Base-by-base conservation (phyloP, 1,284 basidiomycete genomes). In the Sporisorium exsertum region DNA sequence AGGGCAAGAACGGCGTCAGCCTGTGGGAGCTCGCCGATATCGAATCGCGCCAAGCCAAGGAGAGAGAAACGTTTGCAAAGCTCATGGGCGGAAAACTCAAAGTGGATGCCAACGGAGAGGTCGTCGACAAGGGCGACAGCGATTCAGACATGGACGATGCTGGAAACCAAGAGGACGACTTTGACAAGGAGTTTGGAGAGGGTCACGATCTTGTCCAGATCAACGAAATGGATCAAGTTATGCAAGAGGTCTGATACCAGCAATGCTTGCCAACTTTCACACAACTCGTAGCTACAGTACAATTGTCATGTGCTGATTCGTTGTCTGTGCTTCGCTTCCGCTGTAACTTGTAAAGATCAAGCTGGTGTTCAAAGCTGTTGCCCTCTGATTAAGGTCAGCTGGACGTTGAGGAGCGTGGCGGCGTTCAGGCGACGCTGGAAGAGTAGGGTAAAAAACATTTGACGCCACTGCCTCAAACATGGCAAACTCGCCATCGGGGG, bases 11-110 rank as follows among this genome's bases (percentile, higher is more conserved):
- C 8, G 95, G 95, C 0, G 89, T 99, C 53, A 95, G 93, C 45
- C 87, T 98, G 47, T 99, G 97, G 97, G 95, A 94, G 37, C 85
- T 95, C 9, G 91, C 92, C 78, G 93, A 97, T 83, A 89, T 97
- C 37, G 89, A 92, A 80, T 91, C 90, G 82, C 91, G 92, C 27
- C 93, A 95, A 84, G 90, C 89, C 40, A 93, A 92, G 81, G 92
- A 94, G 80, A 90, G 88, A 77, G 91, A 81, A 40, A 79, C 83
- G 12, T 80, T 81, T 22, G 80, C 77, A 35, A 75, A 75, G 35
- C 72, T 84, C 27, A 81, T 84, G 73, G 65, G 77, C 10, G 67
- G 72, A 6, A 61, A 76, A 35, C 51, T 74, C 35, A 72, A 71
- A 33, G 64, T 74, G 18, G 78, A 77, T 16, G 77, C 68, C 22